phyloP scores from a whole-genome alignment of 2,329 filamentous ascomycete genomes.

The Nemania sp. region DNA sequence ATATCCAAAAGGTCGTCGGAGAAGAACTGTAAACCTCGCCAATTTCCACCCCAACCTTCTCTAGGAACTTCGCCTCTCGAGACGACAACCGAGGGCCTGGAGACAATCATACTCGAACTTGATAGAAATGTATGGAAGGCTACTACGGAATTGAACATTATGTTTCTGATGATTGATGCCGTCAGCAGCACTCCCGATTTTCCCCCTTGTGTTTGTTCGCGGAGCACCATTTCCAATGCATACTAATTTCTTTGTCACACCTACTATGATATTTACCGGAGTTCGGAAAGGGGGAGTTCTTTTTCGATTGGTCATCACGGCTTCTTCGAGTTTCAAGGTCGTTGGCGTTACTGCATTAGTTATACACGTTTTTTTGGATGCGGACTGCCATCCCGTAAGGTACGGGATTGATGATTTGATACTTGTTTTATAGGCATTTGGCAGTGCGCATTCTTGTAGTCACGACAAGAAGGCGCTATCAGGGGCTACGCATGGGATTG shows the following conservation, averaged over 20 bases:
- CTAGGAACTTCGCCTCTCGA: too few species aligned
- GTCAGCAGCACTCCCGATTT: neutral
- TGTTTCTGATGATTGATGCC: neutral
- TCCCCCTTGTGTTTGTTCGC: neutral
- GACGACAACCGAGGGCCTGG: neutral
- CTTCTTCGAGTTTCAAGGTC: neutral
- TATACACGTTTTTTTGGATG: slow-evolving; percentile 5
- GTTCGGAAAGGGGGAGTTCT: neutral
- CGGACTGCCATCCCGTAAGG: neutral
- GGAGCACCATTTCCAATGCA: neutral
- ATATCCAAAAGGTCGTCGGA: too few species aligned
- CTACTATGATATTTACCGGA: slow-evolving; percentile 4
- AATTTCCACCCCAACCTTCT: neutral
- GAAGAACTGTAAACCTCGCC: neutral
- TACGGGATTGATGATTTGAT: neutral
- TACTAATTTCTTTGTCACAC: neutral
- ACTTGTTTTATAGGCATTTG: slow-evolving; percentile 15
- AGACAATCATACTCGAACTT: neutral
- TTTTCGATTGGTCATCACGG: neutral
- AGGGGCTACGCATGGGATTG: neutral
- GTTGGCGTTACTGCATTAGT: slow-evolving; percentile 14
- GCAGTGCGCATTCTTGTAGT: slow-evolving; percentile 4
- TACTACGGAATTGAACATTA: neutral
- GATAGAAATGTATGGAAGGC: neutral
- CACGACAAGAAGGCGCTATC: neutral